Conservation (phyloP, 2,329 filamentous ascomycete species). For the Aspergillus sp. region DNA sequence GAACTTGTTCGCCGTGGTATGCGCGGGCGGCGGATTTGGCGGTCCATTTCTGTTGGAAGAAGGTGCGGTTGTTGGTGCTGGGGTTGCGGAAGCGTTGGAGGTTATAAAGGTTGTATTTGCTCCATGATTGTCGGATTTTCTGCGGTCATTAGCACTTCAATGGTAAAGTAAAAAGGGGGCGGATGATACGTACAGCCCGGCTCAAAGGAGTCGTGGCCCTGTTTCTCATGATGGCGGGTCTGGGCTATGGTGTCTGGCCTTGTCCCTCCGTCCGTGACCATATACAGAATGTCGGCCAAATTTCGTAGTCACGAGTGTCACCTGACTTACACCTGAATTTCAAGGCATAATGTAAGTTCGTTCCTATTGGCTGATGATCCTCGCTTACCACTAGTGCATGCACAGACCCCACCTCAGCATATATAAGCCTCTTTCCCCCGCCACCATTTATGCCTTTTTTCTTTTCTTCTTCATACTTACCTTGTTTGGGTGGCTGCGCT, state of each 20-base stretch:
- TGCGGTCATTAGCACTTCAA: slow-evolving; percentile 33
- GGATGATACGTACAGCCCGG: slow-evolving; percentile 27
- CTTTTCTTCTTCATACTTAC: slow-evolving; percentile 46
- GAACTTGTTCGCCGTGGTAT: slow-evolving; percentile 93
- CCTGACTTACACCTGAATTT: slow-evolving; percentile 4
- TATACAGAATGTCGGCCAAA: slow-evolving; percentile 18
- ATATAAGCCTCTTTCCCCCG: slow-evolving; percentile 24
- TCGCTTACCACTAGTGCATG: slow-evolving; percentile 27
- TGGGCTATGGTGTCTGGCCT: slow-evolving; percentile 5
- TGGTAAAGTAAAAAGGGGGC: background rate
- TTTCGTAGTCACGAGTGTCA: background rate
- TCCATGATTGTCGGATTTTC: slow-evolving; percentile 96
- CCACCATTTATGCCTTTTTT: slow-evolving; percentile 19
- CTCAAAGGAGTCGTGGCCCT: slow-evolving; percentile 37
- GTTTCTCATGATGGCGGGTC: slow-evolving; percentile 37
- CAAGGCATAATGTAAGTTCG: slow-evolving; percentile 6
- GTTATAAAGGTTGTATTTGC: slow-evolving; percentile 95
- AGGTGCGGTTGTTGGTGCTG: slow-evolving; percentile 51
- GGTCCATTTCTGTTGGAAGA: slow-evolving; percentile 97
- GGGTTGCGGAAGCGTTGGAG: slow-evolving; percentile 52
- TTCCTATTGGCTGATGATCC: slow-evolving; percentile 10
- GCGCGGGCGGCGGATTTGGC: slow-evolving; percentile 76
- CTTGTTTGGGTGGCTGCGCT: slow-evolving; percentile 45
- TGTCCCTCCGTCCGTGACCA: slow-evolving; percentile 3
- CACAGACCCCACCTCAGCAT: slow-evolving; percentile 2